Conservation (phyloP, 192 early-diverging fungal species). For the Spizellomyces punctatus region DNA sequence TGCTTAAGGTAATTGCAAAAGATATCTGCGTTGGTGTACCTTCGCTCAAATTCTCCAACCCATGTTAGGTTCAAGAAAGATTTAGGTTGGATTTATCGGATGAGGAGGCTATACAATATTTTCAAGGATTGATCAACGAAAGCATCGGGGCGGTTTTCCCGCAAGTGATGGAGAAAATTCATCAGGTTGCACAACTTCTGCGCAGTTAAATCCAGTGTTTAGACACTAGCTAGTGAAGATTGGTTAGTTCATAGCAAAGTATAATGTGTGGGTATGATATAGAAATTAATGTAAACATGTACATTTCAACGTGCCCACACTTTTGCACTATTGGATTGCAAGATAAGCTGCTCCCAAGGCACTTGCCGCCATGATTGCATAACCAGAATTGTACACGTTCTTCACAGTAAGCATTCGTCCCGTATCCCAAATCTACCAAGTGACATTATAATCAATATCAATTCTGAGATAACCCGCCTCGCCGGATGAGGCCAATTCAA, state of each 20-base stretch:
- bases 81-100: slow-evolving; percentile 89
- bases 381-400: slow-evolving; percentile 83
- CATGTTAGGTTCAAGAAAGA: slow-evolving; percentile 85
- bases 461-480: background rate
- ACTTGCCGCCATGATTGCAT: slow-evolving; percentile 68
- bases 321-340: slow-evolving; percentile 16
- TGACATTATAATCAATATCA: background rate
- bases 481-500: background rate
- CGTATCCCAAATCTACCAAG: slow-evolving; percentile 78
- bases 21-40: background rate
- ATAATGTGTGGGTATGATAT: no score
- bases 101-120: slow-evolving; percentile 92
- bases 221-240: background rate
- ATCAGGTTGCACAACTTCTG: slow-evolving; percentile 85
- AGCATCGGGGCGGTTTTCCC: slow-evolving; percentile 94
- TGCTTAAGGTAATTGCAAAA: slow-evolving; percentile 71
- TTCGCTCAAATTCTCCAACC: background rate
- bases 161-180: slow-evolving; percentile 97
- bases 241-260: no score
- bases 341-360: slow-evolving; percentile 39
- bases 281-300: no score
- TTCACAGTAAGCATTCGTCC: slow-evolving; percentile 67
- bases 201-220: slow-evolving; percentile 20
- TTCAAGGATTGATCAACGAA: slow-evolving; percentile 91
- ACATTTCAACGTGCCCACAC: no score